Conservation (phyloP, 2,329 filamentous ascomycete genomes). For the Fusarium chlamydosporum region DNA sequence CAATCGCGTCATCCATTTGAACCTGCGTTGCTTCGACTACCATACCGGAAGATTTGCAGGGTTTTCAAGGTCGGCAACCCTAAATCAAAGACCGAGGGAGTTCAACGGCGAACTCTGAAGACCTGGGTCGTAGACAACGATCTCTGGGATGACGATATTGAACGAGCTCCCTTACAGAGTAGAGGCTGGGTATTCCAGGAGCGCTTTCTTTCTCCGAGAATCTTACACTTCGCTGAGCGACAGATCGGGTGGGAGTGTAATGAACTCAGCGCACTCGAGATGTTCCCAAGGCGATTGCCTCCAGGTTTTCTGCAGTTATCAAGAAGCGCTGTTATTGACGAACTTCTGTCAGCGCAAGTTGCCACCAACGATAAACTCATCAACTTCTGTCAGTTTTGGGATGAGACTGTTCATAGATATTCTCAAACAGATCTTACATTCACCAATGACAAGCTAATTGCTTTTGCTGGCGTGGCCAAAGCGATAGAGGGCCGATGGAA, state of each 20-base stretch:
- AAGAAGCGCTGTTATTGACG: not conserved
- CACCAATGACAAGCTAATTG: conserved; percentile 2
- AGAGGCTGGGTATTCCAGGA: conserved; percentile 36
- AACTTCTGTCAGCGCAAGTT: not conserved
- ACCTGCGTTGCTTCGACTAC: not conserved
- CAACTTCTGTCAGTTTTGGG: conserved; percentile 2
- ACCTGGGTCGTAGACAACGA: not conserved
- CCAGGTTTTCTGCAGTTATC: not conserved
- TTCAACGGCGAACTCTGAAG: not conserved
- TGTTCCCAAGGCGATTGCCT: conserved; percentile 13
- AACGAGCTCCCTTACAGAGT: not conserved
- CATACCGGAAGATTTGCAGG: not conserved
- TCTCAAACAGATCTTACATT: not conserved
- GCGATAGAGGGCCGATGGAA: not conserved
- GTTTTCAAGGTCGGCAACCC: not conserved
- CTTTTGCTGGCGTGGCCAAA: conserved; percentile 5
- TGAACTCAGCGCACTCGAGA: conserved; percentile 12
- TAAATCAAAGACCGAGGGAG: not conserved
- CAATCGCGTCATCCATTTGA: not conserved
- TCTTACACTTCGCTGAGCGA: conserved; percentile 24
- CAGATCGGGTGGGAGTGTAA: conserved; percentile 30
- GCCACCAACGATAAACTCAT: not conserved
- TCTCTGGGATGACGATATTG: conserved; percentile 11
- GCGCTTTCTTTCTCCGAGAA: conserved; percentile 12
- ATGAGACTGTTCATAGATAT: not conserved